A percentile compares a stretch with the other conserved stretches of the same genome.
Conservation (phyloP, 75 land plant species). For the Picea sitchensis region DNA sequence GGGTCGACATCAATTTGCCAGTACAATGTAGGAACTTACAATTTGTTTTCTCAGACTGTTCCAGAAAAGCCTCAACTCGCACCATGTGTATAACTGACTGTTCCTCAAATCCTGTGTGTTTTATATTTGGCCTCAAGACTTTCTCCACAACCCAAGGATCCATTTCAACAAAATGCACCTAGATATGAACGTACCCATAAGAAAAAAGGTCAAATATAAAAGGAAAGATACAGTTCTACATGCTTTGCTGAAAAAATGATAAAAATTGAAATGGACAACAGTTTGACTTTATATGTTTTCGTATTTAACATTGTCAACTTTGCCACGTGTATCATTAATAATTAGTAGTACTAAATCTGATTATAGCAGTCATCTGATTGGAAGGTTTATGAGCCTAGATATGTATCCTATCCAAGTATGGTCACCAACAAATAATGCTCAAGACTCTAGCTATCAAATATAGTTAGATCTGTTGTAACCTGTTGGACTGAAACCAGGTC, state of each 20-base stretch:
- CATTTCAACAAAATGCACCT: conserved; percentile 99
- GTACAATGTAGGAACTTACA: conserved; percentile 18
- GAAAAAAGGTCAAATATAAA: not conserved
- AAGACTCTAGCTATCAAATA: too few species aligned
- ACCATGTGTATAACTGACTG: conserved; percentile 64
- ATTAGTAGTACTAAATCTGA: too few species aligned
- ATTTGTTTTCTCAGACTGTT: conserved; percentile 42
- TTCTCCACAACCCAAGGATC: conserved; percentile 95
- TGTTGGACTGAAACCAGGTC: too few species aligned
- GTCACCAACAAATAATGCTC: too few species aligned
- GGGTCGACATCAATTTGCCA: not conserved
- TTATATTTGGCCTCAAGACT: conserved; percentile 81
- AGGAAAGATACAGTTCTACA: not conserved
- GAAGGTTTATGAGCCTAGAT: too few species aligned
- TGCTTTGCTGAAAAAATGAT: not conserved
- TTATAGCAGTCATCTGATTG: too few species aligned
- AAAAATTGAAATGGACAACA: not conserved
- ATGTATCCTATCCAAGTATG: too few species aligned
- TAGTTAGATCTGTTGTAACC: too few species aligned
- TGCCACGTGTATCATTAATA: not conserved
- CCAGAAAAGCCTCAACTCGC: conserved; percentile 71
- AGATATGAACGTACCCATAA: not conserved
- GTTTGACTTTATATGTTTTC: not conserved
- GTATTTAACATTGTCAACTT: not conserved
- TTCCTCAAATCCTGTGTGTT: conserved; percentile 71